phyloP scores from a whole-genome alignment of 179 eudicot species.

The Gypsophila paniculata region DNA sequence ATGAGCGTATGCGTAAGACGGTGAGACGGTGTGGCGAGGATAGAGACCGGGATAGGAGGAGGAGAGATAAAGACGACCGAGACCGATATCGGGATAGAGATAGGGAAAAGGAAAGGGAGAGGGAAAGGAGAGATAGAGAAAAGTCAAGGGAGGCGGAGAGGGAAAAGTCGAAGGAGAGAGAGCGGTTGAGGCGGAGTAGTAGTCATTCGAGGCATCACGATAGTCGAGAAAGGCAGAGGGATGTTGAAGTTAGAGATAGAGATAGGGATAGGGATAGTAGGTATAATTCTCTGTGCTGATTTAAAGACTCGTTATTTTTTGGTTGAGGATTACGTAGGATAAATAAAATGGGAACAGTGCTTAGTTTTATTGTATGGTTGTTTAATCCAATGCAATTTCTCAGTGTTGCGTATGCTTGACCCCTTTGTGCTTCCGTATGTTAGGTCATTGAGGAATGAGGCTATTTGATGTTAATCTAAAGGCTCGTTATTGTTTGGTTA shows the following conservation, averaged over 20 bases:
- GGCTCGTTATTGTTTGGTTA: too few species aligned
- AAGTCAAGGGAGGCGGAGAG: constrained; percentile 19
- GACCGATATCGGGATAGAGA: constrained; percentile 8
- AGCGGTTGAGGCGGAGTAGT: constrained; percentile 24
- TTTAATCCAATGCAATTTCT: too few species aligned
- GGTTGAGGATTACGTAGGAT: too few species aligned
- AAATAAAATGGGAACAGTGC: too few species aligned
- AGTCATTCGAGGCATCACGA: constrained; percentile 30
- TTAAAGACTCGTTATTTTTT: not conserved
- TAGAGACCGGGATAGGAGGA: constrained; percentile 15
- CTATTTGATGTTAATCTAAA: too few species aligned
- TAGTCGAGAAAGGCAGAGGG: constrained; percentile 22
- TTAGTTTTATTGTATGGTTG: too few species aligned
- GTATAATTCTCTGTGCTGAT: constrained; percentile 20
- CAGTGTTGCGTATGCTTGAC: too few species aligned
- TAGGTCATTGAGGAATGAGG: too few species aligned
- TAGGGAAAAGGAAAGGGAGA: not conserved
- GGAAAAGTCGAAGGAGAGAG: constrained; percentile 2
- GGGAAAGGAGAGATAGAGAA: not conserved
- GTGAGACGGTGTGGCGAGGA: constrained; percentile 21
- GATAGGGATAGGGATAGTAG: constrained; percentile 45
- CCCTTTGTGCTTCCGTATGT: too few species aligned
- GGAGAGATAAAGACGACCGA: constrained; percentile 19
- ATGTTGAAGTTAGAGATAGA: constrained; percentile 34
- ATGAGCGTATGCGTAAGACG: constrained; percentile 37